Conservation (phyloP, 2,329 filamentous ascomycete genomes). For the Cytospora chrysosperma region DNA sequence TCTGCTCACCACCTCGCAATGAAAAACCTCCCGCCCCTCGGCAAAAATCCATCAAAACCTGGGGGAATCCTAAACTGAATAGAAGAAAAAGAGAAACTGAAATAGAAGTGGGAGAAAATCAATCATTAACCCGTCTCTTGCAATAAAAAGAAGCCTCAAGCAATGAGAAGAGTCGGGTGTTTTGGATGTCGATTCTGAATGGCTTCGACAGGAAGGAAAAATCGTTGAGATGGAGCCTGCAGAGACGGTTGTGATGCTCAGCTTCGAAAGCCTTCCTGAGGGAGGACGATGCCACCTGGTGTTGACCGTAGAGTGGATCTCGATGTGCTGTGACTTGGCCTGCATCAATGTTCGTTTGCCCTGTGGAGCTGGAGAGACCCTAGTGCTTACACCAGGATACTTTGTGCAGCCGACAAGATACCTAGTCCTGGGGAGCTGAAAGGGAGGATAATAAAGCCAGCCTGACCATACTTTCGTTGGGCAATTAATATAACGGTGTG, state of each 20-base stretch:
- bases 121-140: constrained; percentile 17
- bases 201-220: constrained; percentile 10
- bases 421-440: too few species aligned
- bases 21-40: constrained; percentile 2
- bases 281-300: not conserved
- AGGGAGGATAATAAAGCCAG: not conserved
- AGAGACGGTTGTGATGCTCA: not conserved
- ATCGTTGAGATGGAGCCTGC: constrained; percentile 13
- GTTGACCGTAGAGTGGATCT: not conserved
- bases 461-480: not conserved
- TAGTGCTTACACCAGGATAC: not conserved
- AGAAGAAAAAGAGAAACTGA: constrained; percentile 3
- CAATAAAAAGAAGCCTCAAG: constrained; percentile 17
- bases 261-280: not conserved
- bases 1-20: not conserved
- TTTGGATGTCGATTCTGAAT: not conserved
- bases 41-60: not conserved
- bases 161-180: constrained; percentile 11
- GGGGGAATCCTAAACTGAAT: constrained; percentile 24
- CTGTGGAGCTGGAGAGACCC: not conserved
- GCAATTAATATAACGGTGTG: not conserved
- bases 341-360: not conserved
- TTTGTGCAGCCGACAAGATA: not conserved
- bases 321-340: not conserved
- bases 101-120: constrained; percentile 1